A percentile compares a stretch with the other conserved stretches of the same genome.
phyloP scores from a whole-genome alignment of 345 rosid genomes.

The Heritiera littoralis region DNA sequence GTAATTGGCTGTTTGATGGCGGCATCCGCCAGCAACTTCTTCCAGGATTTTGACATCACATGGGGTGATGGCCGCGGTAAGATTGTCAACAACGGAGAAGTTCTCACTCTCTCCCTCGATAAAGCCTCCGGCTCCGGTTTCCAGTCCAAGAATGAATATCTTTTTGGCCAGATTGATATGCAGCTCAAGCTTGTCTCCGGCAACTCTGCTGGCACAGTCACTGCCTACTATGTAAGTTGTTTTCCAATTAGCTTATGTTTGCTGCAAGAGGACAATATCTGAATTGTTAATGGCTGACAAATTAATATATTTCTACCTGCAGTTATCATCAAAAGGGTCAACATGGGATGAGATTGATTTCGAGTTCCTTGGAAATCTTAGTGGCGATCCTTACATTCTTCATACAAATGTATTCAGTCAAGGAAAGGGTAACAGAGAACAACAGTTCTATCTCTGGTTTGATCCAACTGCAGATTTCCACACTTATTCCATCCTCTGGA shows the following conservation, averaged over 20 bases:
- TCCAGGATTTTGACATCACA: conserved; percentile 31
- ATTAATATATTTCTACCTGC: background rate
- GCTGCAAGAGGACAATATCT: too few relatives aligned
- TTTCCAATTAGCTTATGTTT: background rate
- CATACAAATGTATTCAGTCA: conserved; percentile 61
- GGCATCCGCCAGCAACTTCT: conserved; percentile 23
- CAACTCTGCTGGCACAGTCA: conserved; percentile 64
- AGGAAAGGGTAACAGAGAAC: conserved; percentile 68
- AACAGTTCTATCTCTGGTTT: conserved; percentile 67
- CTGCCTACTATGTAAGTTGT: conserved; percentile 52
- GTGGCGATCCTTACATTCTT: conserved; percentile 64
- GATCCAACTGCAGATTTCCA: conserved; percentile 70
- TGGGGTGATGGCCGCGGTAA: conserved; percentile 49
- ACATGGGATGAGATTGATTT: conserved; percentile 70
- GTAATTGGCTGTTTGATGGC: background rate
- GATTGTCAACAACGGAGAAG: conserved; percentile 44
- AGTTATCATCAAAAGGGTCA: conserved; percentile 58
- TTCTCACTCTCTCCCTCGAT: conserved; percentile 49
- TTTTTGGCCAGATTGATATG: conserved; percentile 53
- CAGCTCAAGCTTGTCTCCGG: conserved; percentile 61
- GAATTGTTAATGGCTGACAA: background rate
- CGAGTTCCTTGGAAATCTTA: conserved; percentile 62
- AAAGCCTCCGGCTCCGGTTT: conserved; percentile 55
- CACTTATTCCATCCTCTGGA: conserved; percentile 67
- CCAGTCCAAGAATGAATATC: conserved; percentile 52